phyloP scores from a whole-genome alignment of 179 eudicot genomes.

The Beta lomatogona region DNA sequence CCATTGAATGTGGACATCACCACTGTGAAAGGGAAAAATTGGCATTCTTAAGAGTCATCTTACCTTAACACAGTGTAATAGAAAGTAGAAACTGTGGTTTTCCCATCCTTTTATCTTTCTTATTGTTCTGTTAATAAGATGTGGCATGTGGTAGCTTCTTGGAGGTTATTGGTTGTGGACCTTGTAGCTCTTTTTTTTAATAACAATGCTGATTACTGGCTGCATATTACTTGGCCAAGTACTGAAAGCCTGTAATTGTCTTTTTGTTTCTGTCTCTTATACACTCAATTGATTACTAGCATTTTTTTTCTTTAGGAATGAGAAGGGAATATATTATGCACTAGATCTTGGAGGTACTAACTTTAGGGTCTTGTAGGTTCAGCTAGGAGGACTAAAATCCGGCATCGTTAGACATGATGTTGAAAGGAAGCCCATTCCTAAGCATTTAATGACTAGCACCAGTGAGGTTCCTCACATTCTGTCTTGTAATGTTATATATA shows the following conservation, averaged over 20 bases:
- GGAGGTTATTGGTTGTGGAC: slow-evolving; percentile 21
- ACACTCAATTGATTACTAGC: slow-evolving; percentile 19
- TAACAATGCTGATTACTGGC: slow-evolving; percentile 11
- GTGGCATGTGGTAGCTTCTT: neutral
- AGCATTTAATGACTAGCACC: slow-evolving; percentile 76
- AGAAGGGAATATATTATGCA: slow-evolving; percentile 83
- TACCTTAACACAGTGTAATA: slow-evolving; percentile 19
- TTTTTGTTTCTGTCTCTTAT: slow-evolving; percentile 12
- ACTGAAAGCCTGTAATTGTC: slow-evolving; percentile 5
- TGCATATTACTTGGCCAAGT: slow-evolving; percentile 16
- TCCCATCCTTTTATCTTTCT: slow-evolving; percentile 13
- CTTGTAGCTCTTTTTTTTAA: neutral
- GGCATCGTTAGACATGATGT: slow-evolving; percentile 48
- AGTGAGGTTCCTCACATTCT: slow-evolving; percentile 55
- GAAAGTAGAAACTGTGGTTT: slow-evolving; percentile 23
- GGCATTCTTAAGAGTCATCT: slow-evolving; percentile 26
- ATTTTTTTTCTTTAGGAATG: slow-evolving; percentile 57
- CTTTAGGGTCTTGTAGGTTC: slow-evolving; percentile 82
- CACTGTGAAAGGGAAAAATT: slow-evolving; percentile 34
- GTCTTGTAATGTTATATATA: neutral
- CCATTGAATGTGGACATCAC: slow-evolving; percentile 40
- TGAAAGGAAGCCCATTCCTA: slow-evolving; percentile 66
- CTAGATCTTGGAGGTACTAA: slow-evolving; percentile 90
- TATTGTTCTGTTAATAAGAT: slow-evolving; percentile 15
- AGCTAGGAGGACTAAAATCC: slow-evolving; percentile 64